Conservation (phyloP, 257 asterid genomes). For the Petunia secreta region DNA sequence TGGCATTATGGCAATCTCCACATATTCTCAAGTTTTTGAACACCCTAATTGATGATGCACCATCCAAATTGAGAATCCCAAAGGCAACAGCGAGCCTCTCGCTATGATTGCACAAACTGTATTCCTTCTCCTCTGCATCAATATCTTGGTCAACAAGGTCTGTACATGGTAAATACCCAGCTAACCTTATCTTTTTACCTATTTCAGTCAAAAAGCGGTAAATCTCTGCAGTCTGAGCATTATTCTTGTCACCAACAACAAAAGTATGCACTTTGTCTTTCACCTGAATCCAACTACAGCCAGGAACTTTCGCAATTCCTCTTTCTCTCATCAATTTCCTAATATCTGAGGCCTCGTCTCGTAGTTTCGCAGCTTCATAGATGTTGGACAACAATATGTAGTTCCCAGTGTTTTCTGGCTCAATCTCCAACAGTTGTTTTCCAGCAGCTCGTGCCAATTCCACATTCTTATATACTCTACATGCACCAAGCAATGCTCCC, state of each 20-base stretch:
- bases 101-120: constrained; percentile 70
- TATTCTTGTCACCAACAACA: constrained; percentile 60
- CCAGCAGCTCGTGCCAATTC: constrained; percentile 64
- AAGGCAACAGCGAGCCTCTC: constrained; percentile 81
- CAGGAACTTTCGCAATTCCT: constrained; percentile 66
- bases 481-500: constrained; percentile 85
- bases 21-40: constrained; percentile 59
- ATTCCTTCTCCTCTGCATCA: constrained; percentile 69
- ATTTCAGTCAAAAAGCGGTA: constrained; percentile 53
- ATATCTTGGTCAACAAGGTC: constrained; percentile 71
- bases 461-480: constrained; percentile 57
- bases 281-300: constrained; percentile 77
- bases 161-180: constrained; percentile 56
- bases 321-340: constrained; percentile 73
- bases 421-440: constrained; percentile 58
- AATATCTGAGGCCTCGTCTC: constrained; percentile 63
- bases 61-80: constrained; percentile 65
- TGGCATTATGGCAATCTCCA: constrained; percentile 48
- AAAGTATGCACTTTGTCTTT: constrained; percentile 56
- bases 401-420: constrained; percentile 69
- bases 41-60: constrained; percentile 56
- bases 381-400: constrained; percentile 65
- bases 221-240: constrained; percentile 41
- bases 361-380: constrained; percentile 60
- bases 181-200: constrained; percentile 58